phyloP scores from a whole-genome alignment of 352 stramenopile species.

The Pythium vanterpoolii region DNA sequence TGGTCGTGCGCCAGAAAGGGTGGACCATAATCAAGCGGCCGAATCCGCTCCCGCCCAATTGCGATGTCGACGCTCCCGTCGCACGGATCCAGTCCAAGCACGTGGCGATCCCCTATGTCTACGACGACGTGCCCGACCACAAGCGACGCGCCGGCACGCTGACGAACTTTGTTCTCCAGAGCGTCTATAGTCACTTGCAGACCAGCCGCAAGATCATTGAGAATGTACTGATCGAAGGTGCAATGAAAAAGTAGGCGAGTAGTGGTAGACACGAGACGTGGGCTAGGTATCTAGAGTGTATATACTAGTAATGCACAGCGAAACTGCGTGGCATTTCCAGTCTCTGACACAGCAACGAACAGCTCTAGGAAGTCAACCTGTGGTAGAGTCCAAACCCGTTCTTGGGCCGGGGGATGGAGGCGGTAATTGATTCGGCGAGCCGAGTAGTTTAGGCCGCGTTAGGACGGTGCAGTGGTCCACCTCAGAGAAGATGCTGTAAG shows the following conservation, averaged over 20 bases:
- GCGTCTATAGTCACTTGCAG: constrained; percentile 27
- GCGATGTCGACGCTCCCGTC: constrained; percentile 25
- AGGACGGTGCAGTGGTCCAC: no score
- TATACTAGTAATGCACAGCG: no score
- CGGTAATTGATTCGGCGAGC: no score
- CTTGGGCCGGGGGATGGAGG: no score
- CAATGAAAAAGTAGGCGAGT: constrained; percentile 12
- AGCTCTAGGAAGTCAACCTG: neutral
- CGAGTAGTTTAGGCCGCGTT: no score
- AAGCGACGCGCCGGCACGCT: constrained; percentile 59
- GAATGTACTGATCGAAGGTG: constrained; percentile 55
- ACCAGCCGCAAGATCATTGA: constrained; percentile 73
- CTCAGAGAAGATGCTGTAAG: no score
- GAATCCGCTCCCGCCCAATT: constrained; percentile 24
- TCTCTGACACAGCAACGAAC: neutral
- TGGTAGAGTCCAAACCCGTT: no score
- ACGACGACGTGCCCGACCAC: constrained; percentile 57
- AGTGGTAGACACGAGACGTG: neutral
- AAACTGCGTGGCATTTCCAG: neutral
- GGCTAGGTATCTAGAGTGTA: neutral
- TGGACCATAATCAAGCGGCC: constrained; percentile 57
- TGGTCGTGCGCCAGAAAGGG: constrained; percentile 29
- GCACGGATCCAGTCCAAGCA: constrained; percentile 75
- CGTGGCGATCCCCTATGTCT: constrained; percentile 55
- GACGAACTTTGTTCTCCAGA: constrained; percentile 68